A percentile compares a stretch with the other conserved stretches of the same genome.
Conservation (phyloP, 495 filamentous ascomycete species). For the Penicillium pulvis region DNA sequence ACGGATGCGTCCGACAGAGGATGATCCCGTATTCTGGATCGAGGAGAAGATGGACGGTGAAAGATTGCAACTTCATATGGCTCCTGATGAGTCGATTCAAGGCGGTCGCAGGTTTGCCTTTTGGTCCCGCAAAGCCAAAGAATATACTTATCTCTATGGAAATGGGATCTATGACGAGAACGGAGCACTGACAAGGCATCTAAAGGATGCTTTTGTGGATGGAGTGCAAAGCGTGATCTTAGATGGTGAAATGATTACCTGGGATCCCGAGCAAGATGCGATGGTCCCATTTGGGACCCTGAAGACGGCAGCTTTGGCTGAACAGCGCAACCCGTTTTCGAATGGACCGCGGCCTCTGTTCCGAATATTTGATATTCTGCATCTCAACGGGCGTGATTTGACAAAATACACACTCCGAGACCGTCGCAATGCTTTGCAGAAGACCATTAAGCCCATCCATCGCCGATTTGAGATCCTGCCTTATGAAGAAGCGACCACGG, state of each 20-base stretch:
- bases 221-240: conserved; percentile 85
- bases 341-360: conserved; percentile 79
- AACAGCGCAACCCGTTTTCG: conserved; percentile 75
- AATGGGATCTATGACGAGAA: conserved; percentile 72
- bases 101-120: conserved; percentile 80
- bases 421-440: conserved; percentile 72
- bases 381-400: conserved; percentile 77
- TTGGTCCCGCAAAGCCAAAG: conserved; percentile 96
- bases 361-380: conserved; percentile 86
- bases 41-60: conserved; percentile 98
- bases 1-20: conserved; percentile 67
- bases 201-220: conserved; percentile 75
- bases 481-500: conserved; percentile 64
- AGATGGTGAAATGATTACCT: conserved; percentile 98
- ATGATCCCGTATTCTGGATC: conserved; percentile 85
- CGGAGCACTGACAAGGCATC: conserved; percentile 75
- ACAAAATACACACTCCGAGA: conserved; percentile 83
- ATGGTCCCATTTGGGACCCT: conserved; percentile 90
- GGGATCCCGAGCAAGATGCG: conserved; percentile 86
- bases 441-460: conserved; percentile 62
- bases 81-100: conserved; percentile 61
- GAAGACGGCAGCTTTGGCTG: conserved; percentile 84
- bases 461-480: conserved; percentile 83
- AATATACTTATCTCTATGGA: conserved; percentile 95
- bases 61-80: conserved; percentile 95